Conservation (phyloP, 352 stramenopile genomes). For the Poterioochromonas sp. region DNA sequence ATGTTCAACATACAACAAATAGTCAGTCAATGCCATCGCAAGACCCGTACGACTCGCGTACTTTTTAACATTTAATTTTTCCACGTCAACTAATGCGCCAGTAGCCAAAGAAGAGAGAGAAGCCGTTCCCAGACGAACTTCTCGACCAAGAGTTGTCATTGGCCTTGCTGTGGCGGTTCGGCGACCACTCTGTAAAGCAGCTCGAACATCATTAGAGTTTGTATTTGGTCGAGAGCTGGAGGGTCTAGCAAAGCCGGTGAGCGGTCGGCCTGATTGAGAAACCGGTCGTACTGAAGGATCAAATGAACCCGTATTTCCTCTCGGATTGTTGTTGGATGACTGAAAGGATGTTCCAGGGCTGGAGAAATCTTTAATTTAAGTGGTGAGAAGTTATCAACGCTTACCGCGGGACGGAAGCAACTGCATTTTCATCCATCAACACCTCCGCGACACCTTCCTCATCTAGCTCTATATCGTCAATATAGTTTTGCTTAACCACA, state of each 20-base stretch:
- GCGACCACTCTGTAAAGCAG: constrained; percentile 38
- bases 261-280: constrained; percentile 52
- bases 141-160: constrained; percentile 71
- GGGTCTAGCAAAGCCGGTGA: constrained; percentile 72
- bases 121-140: constrained; percentile 76
- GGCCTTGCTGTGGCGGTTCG: constrained; percentile 62
- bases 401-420: constrained; percentile 59
- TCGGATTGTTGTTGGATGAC: constrained; percentile 62
- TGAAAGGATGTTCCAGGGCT: constrained; percentile 73
- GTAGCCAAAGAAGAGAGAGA: constrained; percentile 60
- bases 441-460: constrained; percentile 63
- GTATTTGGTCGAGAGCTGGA: constrained; percentile 48
- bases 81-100: constrained; percentile 76
- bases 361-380: neutral
- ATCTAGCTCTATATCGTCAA: constrained; percentile 73
- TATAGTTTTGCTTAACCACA: constrained; percentile 70
- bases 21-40: constrained; percentile 74
- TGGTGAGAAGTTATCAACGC: constrained; percentile 27
- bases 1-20: constrained; percentile 79
- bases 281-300: constrained; percentile 44
- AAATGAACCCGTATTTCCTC: constrained; percentile 70
- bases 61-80: constrained; percentile 72
- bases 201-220: constrained; percentile 20
- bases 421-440: constrained; percentile 81
- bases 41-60: constrained; percentile 69